Evolutionary conservation across 371 early-diverging fungal genomes (phyloP).

Genomic region (Haplosporangium sp.): DNA sequence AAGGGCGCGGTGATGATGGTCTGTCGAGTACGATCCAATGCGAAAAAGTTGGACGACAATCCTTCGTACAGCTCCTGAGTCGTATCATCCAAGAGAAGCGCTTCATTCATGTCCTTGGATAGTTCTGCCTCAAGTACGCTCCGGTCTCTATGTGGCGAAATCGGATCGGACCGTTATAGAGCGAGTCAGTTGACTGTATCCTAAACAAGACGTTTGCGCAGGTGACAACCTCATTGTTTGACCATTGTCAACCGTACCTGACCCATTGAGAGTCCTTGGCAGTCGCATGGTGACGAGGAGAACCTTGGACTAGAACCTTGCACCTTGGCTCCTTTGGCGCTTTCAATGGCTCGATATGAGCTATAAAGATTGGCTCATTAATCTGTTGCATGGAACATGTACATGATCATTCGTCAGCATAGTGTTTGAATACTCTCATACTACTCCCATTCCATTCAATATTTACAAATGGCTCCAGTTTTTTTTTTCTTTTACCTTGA

Average conservation of each 20-base stretch:
- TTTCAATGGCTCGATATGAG: conserved; percentile 56
- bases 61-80: conserved; percentile 70
- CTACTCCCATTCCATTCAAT: not conserved
- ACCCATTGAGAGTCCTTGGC: conserved; percentile 78
- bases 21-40: conserved; percentile 43
- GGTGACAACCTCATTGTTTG: too few relatives aligned
- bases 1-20: conserved; percentile 65
- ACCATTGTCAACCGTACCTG: conserved; percentile 47
- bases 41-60: conserved; percentile 73
- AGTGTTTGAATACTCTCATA: not conserved
- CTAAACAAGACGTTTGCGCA: too few relatives aligned
- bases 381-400: conserved; percentile 19
- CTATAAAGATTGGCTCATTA: conserved; percentile 57
- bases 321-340: conserved; percentile 41
- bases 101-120: conserved; percentile 63
- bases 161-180: too few relatives aligned
- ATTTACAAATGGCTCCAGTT: not conserved
- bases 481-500: conserved; percentile 5
- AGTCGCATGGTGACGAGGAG: conserved; percentile 59
- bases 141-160: conserved; percentile 18
- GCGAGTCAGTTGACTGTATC: too few relatives aligned
- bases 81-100: conserved; percentile 61
- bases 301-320: conserved; percentile 62
- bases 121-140: conserved; percentile 52
- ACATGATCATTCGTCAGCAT: not conserved